Percentiles rank a stretch among this genome's conserved stretches.
Conservation (phyloP, 371 early-diverging fungal species). For the Mortierella sp. region DNA sequence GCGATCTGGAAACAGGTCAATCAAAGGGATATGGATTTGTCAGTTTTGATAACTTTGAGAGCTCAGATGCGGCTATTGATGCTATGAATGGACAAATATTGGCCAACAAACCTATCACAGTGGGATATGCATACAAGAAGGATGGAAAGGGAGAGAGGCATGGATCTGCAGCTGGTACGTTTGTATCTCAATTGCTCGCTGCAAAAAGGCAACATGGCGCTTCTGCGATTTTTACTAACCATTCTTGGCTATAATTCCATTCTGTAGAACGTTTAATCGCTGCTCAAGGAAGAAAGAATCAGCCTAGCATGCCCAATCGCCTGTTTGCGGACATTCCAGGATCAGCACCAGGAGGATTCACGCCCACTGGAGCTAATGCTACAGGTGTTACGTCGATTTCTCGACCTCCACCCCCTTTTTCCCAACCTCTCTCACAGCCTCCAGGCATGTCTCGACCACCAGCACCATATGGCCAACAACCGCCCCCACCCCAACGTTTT, state of each 20-base stretch:
- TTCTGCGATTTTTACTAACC: not conserved
- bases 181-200: not conserved
- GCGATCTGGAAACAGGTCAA: slow-evolving; percentile 90
- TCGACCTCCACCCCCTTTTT: slow-evolving; percentile 60
- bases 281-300: slow-evolving; percentile 87
- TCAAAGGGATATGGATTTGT: slow-evolving; percentile 97
- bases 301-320: slow-evolving; percentile 72
- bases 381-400: slow-evolving; percentile 41
- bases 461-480: slow-evolving; percentile 41
- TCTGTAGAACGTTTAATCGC: slow-evolving; percentile 92
- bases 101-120: slow-evolving; percentile 92
- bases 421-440: slow-evolving; percentile 51
- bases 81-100: slow-evolving; percentile 98
- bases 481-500: slow-evolving; percentile 34
- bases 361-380: slow-evolving; percentile 56
- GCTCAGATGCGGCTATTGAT: slow-evolving; percentile 96
- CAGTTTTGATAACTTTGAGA: slow-evolving; percentile 93
- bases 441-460: slow-evolving; percentile 54
- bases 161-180: slow-evolving; percentile 91
- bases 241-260: not conserved
- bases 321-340: slow-evolving; percentile 76
- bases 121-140: slow-evolving; percentile 97
- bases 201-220: not conserved
- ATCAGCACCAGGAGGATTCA: slow-evolving; percentile 51
- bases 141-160: slow-evolving; percentile 98